Evolutionary conservation across 2,329 filamentous ascomycete genomes (phyloP), one percentile per base, ranked within the genome.

Genomic region (Apiospora pterosperma): DNA sequence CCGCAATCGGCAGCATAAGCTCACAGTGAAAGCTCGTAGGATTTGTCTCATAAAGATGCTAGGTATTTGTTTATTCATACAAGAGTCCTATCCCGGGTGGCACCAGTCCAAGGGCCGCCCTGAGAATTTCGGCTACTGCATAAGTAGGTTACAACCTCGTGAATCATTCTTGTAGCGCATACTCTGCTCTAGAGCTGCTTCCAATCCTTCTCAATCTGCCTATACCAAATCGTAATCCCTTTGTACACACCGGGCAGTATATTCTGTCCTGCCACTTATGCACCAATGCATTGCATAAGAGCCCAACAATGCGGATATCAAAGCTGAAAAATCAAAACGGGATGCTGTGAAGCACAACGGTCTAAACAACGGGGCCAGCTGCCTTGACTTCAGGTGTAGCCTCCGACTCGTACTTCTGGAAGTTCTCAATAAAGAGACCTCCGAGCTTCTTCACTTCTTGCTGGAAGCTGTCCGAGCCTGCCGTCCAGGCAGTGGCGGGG

Each of bases 401-500:
- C 79, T 97, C 88, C 72, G 89, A 89, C 74, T 90, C 85, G 83
- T 97, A 97, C 86, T 97, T 97, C 84, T 93, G 89, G 83, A 99
- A 99, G 88, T 99, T 99, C 82, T 97, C 92, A 75, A 90, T 88
- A 86, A 99, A 99, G 68, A 98, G 87, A 69, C 81, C 84, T 73
- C 90, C 96, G 39, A 99, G 89, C 86, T 97, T 98, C 79, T 85
- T 90, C 55, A 98, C 95, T 80, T 97, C 95, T 62, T 84, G 84
- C 75, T 89, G 86, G 88, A 98, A 98, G 82, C 90, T 90, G 19
- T 92, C 89, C 62, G 85, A 83, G 59, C 92, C 91, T 42, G 90
- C 90, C 44, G 90, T 96, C 96, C 96, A 99, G 73, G 91, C 92
- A 79, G 90, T 94, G 81, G 90, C 89, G 70, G 96, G 96, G 88